Conservation (phyloP, 495 filamentous ascomycete species). For the Penicillium maclennaniae region DNA sequence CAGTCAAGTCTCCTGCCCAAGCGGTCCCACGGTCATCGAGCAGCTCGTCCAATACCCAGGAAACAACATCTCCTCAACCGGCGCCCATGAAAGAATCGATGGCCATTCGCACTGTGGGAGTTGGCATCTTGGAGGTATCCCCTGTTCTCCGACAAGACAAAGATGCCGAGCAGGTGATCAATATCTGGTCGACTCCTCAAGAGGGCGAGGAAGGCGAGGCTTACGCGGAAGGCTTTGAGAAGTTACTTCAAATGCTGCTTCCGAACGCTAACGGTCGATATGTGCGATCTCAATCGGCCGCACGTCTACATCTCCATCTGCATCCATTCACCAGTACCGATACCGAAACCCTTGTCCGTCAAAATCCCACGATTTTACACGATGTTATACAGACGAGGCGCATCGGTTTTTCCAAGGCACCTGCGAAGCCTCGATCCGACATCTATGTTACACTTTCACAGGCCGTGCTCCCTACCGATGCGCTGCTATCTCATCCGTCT, state of each 20-base stretch:
- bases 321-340: constrained; percentile 72
- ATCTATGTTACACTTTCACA: constrained; percentile 87
- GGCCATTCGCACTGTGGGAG: constrained; percentile 67
- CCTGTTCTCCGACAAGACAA: constrained; percentile 69
- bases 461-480: constrained; percentile 69
- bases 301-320: constrained; percentile 71
- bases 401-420: constrained; percentile 93
- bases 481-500: constrained; percentile 73
- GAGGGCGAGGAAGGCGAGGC: constrained; percentile 52
- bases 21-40: constrained; percentile 49
- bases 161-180: constrained; percentile 72
- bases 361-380: constrained; percentile 84
- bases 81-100: constrained; percentile 37
- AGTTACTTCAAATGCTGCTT: constrained; percentile 68
- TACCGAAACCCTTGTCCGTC: constrained; percentile 71
- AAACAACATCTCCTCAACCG: constrained; percentile 34
- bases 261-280: constrained; percentile 69
- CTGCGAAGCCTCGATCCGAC: constrained; percentile 80
- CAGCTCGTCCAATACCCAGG: constrained; percentile 53
- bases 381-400: constrained; percentile 73
- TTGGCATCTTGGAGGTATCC: constrained; percentile 79
- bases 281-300: constrained; percentile 63
- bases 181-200: constrained; percentile 69
- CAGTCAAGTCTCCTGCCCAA: constrained; percentile 27
- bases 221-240: constrained; percentile 64